Evolutionary conservation across 768 basidiomycete species (phyloP), one percentile per base, ranked within the genome.

Genomic region (Hemileccinum rubropunctum): DNA sequence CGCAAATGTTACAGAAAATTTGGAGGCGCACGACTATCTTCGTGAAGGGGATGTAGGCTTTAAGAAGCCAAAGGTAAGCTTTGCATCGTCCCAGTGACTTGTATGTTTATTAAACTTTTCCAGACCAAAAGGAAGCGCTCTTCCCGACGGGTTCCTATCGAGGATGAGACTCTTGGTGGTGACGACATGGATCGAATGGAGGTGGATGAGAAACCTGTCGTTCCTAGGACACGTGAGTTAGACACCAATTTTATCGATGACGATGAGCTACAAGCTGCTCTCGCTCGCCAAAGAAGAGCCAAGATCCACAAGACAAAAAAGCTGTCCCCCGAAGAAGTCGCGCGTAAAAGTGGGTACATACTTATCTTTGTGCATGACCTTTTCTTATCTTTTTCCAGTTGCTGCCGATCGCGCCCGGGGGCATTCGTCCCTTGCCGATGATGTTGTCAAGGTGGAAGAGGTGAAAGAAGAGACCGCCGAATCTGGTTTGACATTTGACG

Each of bases 221-320:
- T 83, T 23, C 81, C 84, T 52, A 77, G 85, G 57, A 74, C 75
- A 56, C 78, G 87, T 60, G 82, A 93, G 65, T 76, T 92, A 45
- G 83, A 94, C 65, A 76, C 78, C 59, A 95, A 95, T 71, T 91
- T 97, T 69, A 87, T 98, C 56, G 97, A 98, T 71, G 97, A 99
- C 68, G 97, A 99, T 68, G 97, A 99, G 62, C 80, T 99, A 37
- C 95, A 98, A 75, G 89, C 90, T 36, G 91, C 90, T 23, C 76
- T 98, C 51, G 86, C 95, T 32, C 82, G 91, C 10, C 83, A 91
- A 51, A 79, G 97, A 50, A 82, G 88, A 60, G 86, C 87, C 42
- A 91, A 89, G 58, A 74, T 92, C 4, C 82, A 80, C 62, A 91
- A 88, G 65, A 58, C 77, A 18, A 86, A 89, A 64, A 91, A 88